A percentile compares a stretch with the other conserved stretches of the same genome.
Evolutionary conservation across 768 basidiomycete genomes (phyloP).

Genomic region (Lactifluus piperatus): DNA sequence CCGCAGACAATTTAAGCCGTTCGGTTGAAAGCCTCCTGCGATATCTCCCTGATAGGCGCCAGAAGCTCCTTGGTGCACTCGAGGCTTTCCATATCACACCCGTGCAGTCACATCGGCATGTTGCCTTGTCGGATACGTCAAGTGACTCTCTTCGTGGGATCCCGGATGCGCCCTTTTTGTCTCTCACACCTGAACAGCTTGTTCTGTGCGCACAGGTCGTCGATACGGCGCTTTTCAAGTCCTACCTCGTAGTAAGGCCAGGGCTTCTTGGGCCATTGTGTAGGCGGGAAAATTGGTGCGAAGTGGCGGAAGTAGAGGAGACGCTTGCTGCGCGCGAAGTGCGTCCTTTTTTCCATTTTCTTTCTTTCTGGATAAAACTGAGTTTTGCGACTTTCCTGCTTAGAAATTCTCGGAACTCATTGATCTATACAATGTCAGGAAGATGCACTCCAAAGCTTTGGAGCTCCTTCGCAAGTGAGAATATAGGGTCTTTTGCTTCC

Average conservation of each 20-base stretch:
- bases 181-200: constrained; percentile 75
- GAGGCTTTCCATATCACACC: constrained; percentile 60
- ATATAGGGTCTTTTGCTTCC: background rate
- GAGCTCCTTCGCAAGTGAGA: constrained; percentile 76
- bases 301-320: constrained; percentile 89
- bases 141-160: constrained; percentile 68
- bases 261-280: constrained; percentile 79
- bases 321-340: constrained; percentile 75
- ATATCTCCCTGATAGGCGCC: constrained; percentile 84
- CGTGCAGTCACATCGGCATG: constrained; percentile 55
- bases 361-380: background rate
- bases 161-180: constrained; percentile 64
- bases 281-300: constrained; percentile 93
- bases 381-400: constrained; percentile 1
- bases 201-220: constrained; percentile 88
- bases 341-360: constrained; percentile 18
- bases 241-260: constrained; percentile 77
- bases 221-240: constrained; percentile 92
- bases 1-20: constrained; percentile 48
- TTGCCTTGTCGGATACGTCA: constrained; percentile 63
- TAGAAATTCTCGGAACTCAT: constrained; percentile 90
- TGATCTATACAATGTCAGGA: constrained; percentile 88
- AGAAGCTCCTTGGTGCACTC: constrained; percentile 74
- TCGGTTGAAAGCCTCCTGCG: constrained; percentile 84
- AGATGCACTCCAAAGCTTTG: constrained; percentile 89